Percentiles rank a stretch among this genome's conserved stretches.
Conservation (phyloP, 2,329 filamentous ascomycete genomes). For the Fusarium subtropicale region DNA sequence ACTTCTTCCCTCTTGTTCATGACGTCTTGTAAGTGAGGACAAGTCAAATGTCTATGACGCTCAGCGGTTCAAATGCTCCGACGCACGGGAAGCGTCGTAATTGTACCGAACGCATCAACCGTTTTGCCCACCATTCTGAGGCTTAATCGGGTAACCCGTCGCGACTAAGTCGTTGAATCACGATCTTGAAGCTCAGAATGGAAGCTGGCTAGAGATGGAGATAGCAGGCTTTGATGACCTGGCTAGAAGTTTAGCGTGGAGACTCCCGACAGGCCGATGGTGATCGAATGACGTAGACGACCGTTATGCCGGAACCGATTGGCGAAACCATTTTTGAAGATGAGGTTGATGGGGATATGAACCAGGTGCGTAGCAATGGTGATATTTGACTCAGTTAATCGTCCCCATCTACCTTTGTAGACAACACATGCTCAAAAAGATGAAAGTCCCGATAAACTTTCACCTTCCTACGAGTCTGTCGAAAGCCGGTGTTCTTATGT, state of each 20-base stretch:
- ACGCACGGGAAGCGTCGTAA: constrained; percentile 8
- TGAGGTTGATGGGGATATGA: neutral
- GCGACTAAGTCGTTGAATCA: constrained; percentile 6
- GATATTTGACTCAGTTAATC: neutral
- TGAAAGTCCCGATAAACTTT: constrained; percentile 32
- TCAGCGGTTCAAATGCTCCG: constrained; percentile 3
- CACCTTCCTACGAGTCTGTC: constrained; percentile 42
- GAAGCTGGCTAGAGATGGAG: constrained; percentile 18
- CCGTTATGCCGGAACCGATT: constrained; percentile 2
- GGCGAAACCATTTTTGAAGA: neutral
- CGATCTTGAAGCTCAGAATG: constrained; percentile 13
- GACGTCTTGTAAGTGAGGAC: constrained; percentile 16
- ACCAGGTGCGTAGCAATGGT: neutral
- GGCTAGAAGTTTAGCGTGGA: constrained; percentile 9
- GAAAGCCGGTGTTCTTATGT: constrained; percentile 31
- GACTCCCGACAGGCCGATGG: neutral
- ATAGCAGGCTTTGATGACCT: neutral
- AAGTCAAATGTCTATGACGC: constrained; percentile 30
- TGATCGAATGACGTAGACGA: constrained; percentile 26
- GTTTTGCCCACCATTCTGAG: neutral
- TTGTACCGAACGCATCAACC: neutral
- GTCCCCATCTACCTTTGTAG: neutral
- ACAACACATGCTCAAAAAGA: constrained; percentile 21
- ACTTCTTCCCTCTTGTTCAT: neutral
- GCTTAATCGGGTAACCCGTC: constrained; percentile 18